Conservation (phyloP, 768 basidiomycete genomes). For the Dentipellis fragilis region DNA sequence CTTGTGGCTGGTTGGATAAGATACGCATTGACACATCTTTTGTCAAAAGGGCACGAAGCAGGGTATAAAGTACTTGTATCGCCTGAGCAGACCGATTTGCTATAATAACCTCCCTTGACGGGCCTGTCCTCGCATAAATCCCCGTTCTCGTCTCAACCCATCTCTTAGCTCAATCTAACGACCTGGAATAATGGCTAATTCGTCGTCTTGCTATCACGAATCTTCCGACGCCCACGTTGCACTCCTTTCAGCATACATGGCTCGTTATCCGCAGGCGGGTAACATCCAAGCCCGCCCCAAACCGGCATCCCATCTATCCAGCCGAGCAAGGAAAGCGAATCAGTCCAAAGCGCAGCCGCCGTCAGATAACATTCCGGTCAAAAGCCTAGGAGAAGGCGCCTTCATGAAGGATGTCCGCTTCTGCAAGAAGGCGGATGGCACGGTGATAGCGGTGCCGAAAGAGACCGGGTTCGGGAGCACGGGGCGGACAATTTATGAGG, state of each 20-base stretch:
- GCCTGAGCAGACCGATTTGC: too few species aligned
- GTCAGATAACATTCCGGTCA: constrained; percentile 5
- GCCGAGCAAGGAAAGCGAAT: too few species aligned
- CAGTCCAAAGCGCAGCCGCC: constrained; percentile 4
- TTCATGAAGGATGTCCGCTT: constrained; percentile 7
- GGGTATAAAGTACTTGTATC: too few species aligned
- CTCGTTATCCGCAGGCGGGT: constrained; percentile 18
- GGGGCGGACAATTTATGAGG: constrained; percentile 12
- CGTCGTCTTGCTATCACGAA: constrained; percentile 17
- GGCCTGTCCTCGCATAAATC: too few species aligned
- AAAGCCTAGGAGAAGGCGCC: constrained; percentile 8
- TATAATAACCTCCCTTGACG: too few species aligned
- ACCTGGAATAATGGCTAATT: too few species aligned
- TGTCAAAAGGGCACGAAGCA: too few species aligned
- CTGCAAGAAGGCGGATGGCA: background rate
- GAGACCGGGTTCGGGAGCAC: constrained; percentile 1
- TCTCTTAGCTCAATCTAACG: too few species aligned
- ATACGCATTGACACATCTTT: too few species aligned
- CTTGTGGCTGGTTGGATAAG: too few species aligned
- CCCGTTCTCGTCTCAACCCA: background rate
- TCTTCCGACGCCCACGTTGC: constrained; percentile 27
- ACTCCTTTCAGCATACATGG: constrained; percentile 20
- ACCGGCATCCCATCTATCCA: too few species aligned
- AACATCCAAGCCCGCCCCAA: background rate
- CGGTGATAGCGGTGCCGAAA: background rate